Conservation (phyloP, 331 rosid genomes). For the Telfairia occidentalis region DNA sequence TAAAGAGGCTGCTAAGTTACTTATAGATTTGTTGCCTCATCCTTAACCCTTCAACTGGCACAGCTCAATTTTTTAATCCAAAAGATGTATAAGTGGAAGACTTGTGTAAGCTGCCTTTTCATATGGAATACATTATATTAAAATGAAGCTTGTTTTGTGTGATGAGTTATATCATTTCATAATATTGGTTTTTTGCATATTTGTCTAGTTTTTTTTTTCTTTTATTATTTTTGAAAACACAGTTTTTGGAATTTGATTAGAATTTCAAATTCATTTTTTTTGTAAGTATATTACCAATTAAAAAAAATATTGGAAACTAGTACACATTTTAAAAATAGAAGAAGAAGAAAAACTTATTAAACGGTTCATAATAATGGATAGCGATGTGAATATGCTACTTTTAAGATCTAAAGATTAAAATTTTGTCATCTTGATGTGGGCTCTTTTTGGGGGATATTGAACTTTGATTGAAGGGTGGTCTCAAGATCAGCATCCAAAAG, state of each 20-base stretch:
- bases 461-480: not conserved
- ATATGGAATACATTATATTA: not conserved
- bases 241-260: too few relatives aligned
- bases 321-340: not conserved
- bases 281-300: not conserved
- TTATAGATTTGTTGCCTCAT: not conserved
- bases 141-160: not conserved
- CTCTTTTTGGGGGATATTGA: not conserved
- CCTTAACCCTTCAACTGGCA: slow-evolving; percentile 1
- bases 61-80: not conserved
- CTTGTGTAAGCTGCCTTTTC: not conserved
- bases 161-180: not conserved
- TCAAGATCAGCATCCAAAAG: not conserved
- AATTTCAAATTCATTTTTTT: not conserved
- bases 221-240: too few relatives aligned
- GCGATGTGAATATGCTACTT: not conserved
- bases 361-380: not conserved
- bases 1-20: not conserved
- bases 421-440: not conserved
- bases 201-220: not conserved
- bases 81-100: slow-evolving; percentile 1
- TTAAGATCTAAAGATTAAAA: not conserved
- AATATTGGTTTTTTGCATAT: not conserved
- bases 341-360: not conserved
- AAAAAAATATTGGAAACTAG: not conserved